Evolutionary conservation across 2,329 filamentous ascomycete genomes (phyloP).

Genomic region (Hymenoscyphus linearis): DNA sequence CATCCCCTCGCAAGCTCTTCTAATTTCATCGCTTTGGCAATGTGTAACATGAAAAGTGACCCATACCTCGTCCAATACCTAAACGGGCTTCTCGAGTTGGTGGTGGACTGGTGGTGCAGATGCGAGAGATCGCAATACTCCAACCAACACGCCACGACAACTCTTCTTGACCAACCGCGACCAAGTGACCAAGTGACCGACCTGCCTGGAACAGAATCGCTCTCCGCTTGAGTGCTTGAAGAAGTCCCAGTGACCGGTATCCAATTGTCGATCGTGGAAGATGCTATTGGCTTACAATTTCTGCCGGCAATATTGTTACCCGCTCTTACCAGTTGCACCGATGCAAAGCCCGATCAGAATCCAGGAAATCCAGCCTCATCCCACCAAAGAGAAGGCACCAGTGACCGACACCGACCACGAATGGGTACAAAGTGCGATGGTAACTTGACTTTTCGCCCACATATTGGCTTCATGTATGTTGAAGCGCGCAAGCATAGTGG

Average conservation of each 20-base stretch:
- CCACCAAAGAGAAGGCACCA: background rate
- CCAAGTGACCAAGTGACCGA: slow-evolving; percentile 3
- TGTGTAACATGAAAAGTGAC: background rate
- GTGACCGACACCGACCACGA: background rate
- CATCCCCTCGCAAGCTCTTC: background rate
- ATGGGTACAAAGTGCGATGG: slow-evolving; percentile 1
- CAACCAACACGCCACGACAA: background rate
- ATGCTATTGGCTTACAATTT: slow-evolving; percentile 6
- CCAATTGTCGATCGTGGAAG: slow-evolving; percentile 9
- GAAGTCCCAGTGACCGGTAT: slow-evolving; percentile 7
- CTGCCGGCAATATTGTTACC: slow-evolving; percentile 19
- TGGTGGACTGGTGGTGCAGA: background rate
- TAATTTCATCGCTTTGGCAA: background rate
- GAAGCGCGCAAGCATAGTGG: slow-evolving; percentile 2
- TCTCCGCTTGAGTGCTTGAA: slow-evolving; percentile 2
- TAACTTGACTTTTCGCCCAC: background rate
- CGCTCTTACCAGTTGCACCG: slow-evolving; percentile 6
- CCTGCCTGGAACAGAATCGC: slow-evolving; percentile 2
- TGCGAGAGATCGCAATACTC: background rate
- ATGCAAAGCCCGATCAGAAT: background rate
- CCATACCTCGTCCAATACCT: background rate
- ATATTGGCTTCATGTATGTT: background rate
- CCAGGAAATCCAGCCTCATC: background rate
- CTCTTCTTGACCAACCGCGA: background rate
- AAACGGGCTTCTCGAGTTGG: slow-evolving; percentile 3